Evolutionary conservation across 2,329 filamentous ascomycete genomes (phyloP).

Genomic region (Monilinia fructigena): DNA sequence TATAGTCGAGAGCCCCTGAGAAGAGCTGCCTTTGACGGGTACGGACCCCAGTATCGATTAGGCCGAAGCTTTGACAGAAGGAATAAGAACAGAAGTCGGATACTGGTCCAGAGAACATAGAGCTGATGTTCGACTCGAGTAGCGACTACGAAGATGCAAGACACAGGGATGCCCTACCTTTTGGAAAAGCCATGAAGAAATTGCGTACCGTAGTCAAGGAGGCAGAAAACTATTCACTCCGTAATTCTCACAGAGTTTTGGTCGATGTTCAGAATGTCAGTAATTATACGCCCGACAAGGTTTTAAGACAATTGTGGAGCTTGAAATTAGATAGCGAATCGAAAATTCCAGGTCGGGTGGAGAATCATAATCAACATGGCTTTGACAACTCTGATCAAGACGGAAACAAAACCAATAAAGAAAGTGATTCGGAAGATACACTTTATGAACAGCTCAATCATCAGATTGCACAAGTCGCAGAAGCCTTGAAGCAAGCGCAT

Average conservation of each 20-base stretch:
- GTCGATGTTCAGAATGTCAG: conserved; percentile 27
- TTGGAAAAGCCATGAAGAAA: conserved; percentile 26
- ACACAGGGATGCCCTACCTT: conserved; percentile 5
- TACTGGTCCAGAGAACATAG: conserved; percentile 1
- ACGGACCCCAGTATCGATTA: conserved; percentile 4
- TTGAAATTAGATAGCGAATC: conserved; percentile 25
- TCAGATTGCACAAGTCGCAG: conserved; percentile 15
- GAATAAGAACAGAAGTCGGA: neutral
- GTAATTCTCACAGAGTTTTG: conserved; percentile 29
- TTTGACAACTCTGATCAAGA: conserved; percentile 21
- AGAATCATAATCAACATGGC: conserved; percentile 19
- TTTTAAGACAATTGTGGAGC: conserved; percentile 28
- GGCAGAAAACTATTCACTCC: conserved; percentile 31
- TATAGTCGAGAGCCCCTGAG: conserved; percentile 2
- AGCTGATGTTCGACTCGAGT: neutral
- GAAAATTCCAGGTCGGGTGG: neutral
- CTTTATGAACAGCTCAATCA: conserved; percentile 9
- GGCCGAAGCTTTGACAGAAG: conserved; percentile 1
- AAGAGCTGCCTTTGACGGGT: conserved; percentile 1
- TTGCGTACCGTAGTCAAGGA: conserved; percentile 26
- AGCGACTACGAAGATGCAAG: conserved; percentile 9
- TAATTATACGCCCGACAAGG: conserved; percentile 25
- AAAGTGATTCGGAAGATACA: conserved; percentile 7
- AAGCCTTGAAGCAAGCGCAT: conserved; percentile 22
- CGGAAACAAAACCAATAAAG: conserved; percentile 6